Conservation (phyloP, 164 flowering plant species). For the Piper longum region DNA sequence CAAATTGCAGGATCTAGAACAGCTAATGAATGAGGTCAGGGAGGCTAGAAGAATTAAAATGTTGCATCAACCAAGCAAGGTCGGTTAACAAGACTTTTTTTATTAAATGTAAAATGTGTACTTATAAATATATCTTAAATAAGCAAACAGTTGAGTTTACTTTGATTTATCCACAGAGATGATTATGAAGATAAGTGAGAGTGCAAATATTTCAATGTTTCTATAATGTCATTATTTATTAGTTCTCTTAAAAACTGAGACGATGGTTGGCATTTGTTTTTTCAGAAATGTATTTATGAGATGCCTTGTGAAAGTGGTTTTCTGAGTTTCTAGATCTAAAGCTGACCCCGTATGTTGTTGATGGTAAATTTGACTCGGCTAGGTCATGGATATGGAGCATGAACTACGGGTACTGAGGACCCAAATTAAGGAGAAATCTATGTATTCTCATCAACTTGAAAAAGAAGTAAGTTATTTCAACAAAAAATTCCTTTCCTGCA, state of each 20-base stretch:
- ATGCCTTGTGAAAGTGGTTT: too few species aligned
- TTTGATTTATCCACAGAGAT: too few species aligned
- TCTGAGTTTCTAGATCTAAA: neutral
- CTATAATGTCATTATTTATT: too few species aligned
- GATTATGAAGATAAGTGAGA: too few species aligned
- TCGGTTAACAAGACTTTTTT: conserved; percentile 7
- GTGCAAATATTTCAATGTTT: too few species aligned
- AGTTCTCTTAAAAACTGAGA: too few species aligned
- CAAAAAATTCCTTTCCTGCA: too few species aligned
- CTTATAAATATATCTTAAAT: neutral
- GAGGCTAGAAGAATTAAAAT: conserved; percentile 87
- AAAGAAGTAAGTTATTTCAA: conserved; percentile 47
- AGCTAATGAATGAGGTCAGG: conserved; percentile 81
- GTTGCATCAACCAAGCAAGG: conserved; percentile 97
- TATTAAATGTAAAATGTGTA: neutral
- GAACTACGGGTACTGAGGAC: conserved; percentile 76
- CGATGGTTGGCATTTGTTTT: neutral
- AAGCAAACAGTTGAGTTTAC: too few species aligned
- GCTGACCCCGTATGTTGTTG: neutral
- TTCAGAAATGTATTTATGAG: neutral
- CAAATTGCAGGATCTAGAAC: conserved; percentile 46
- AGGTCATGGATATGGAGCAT: conserved; percentile 99
- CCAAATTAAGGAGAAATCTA: conserved; percentile 75
- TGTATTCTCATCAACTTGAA: conserved; percentile 60
- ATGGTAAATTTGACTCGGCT: conserved; percentile 7